A percentile compares a stretch with the other conserved stretches of the same genome.
Conservation (phyloP, 441 rosid species). For the Gossypium davidsonii region DNA sequence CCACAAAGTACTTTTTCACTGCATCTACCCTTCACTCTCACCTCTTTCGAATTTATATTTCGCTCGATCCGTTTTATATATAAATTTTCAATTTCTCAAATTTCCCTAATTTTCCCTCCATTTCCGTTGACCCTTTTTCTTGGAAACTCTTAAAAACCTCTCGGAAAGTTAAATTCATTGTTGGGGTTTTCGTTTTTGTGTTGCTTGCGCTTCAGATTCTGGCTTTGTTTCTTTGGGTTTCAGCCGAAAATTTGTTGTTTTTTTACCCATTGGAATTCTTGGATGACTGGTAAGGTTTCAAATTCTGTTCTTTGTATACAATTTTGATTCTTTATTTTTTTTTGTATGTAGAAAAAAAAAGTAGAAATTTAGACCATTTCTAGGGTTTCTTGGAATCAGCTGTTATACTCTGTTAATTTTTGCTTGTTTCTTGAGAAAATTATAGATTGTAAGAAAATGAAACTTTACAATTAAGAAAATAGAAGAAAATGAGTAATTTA, state of each 20-base stretch:
- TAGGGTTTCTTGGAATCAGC: slow-evolving; percentile 21
- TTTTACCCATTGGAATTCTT: not conserved
- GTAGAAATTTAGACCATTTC: not conserved
- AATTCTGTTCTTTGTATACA: not conserved
- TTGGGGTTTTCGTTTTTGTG: not conserved
- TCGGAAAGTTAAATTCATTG: not conserved
- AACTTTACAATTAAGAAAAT: not conserved
- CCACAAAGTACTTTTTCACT: no score
- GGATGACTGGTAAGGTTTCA: slow-evolving; percentile 10
- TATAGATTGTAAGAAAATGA: not conserved
- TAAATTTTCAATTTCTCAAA: slow-evolving; percentile 4
- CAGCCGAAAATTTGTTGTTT: not conserved
- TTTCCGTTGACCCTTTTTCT: not conserved
- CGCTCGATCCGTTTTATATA: not conserved
- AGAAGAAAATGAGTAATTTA: not conserved
- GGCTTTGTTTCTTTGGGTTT: not conserved
- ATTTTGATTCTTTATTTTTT: not conserved
- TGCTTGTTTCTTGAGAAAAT: not conserved
- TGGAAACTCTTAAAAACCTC: not conserved
- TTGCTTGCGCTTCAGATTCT: not conserved
- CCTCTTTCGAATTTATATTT: not conserved
- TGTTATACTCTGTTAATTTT: not conserved
- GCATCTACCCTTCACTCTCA: not conserved
- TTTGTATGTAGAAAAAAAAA: no score
- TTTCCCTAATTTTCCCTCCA: slow-evolving; percentile 12